Percentiles rank a stretch among this genome's conserved stretches.
These are phyloP conservation scores for Endoconidiophora polonica DNA, from an alignment of 2,329 filamentous ascomycete genomes.

Conservation along the genomic window DNA sequence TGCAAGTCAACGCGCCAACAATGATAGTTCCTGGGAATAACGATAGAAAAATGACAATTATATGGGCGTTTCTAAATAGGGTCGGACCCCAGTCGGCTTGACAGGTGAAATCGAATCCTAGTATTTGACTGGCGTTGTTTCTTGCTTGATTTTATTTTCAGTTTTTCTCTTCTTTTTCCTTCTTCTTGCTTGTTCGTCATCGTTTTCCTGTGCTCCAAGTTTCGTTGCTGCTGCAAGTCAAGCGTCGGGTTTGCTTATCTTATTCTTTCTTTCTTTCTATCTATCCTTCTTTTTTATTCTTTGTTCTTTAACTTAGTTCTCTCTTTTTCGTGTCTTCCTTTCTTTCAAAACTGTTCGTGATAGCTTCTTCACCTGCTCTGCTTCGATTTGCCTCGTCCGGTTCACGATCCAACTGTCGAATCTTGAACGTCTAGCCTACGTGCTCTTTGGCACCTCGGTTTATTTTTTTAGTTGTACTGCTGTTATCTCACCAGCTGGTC, in stretches of 20 bases:
- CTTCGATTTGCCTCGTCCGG: not conserved
- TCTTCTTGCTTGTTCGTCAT: not conserved
- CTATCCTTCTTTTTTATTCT: slow-evolving; percentile 13
- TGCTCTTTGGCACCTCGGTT: not conserved
- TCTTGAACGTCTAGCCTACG: not conserved
- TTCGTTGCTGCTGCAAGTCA: no score
- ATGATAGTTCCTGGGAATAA: no score
- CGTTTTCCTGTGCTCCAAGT: no score
- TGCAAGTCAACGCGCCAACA: no score
- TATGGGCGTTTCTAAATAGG: no score
- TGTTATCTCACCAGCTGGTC: not conserved
- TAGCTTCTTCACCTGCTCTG: not conserved
- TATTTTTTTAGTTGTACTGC: not conserved
- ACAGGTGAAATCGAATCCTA: no score
- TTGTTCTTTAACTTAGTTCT: slow-evolving; percentile 1
- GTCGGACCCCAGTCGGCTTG: no score
- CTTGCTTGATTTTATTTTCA: no score
- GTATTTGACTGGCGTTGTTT: no score
- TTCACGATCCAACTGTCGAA: not conserved
- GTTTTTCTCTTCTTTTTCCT: not conserved
- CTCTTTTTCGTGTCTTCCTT: not conserved
- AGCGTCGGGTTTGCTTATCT: slow-evolving; percentile 15
- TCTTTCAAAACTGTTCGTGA: not conserved
- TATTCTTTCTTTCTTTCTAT: slow-evolving; percentile 11
- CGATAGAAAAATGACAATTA: no score